phyloP scores from a whole-genome alignment of 257 asterid genomes.

The Solanum etuberosum region DNA sequence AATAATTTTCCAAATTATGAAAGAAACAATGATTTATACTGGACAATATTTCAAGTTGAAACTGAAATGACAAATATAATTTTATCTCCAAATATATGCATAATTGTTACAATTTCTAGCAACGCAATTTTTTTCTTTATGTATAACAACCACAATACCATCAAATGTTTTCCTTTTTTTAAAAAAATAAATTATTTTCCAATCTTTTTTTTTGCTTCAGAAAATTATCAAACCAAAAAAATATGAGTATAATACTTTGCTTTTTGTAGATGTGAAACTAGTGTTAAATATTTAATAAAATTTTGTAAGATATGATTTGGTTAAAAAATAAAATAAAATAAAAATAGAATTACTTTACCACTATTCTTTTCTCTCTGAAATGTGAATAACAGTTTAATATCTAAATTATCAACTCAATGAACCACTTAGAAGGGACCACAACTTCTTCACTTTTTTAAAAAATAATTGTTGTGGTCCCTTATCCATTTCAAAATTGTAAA shows the following conservation, averaged over 20 bases:
- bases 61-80: not conserved
- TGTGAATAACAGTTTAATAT: not conserved
- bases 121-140: no score
- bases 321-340: not conserved
- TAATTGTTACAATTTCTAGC: not conserved
- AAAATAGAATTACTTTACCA: not conserved
- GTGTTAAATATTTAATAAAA: not conserved
- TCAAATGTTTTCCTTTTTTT: not conserved
- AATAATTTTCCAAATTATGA: not conserved
- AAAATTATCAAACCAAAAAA: not conserved
- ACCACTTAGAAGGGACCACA: not conserved
- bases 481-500: not conserved
- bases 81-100: not conserved
- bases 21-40: no score
- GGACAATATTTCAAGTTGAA: not conserved
- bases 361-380: not conserved
- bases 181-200: no score
- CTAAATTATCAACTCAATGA: not conserved
- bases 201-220: not conserved
- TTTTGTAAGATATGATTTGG: not conserved
- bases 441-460: not conserved
- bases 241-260: not conserved
- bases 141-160: no score
- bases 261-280: not conserved
- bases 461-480: not conserved